These are phyloP conservation scores for Allium sativum DNA, from an alignment of 106 monocot species.

Conservation along the genomic window DNA sequence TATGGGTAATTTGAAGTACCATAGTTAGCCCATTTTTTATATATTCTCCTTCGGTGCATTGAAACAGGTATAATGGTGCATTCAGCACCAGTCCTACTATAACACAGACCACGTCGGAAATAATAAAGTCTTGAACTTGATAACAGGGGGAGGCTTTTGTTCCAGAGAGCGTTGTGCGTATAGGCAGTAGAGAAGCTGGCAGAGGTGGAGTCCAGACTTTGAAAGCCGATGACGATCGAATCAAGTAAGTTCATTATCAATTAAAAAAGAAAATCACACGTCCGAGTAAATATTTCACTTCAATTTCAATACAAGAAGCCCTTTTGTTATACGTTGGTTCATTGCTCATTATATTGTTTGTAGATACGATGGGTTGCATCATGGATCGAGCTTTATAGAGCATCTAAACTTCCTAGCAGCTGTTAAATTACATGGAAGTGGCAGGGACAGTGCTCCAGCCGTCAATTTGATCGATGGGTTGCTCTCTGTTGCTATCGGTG, in stretches of 20 bases:
- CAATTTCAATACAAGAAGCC: too few species aligned
- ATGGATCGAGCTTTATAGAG: constrained; percentile 90
- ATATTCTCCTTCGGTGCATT: too few species aligned
- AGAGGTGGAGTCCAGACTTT: constrained; percentile 59
- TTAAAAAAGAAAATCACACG: not conserved
- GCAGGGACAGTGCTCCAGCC: constrained; percentile 12
- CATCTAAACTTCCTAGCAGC: constrained; percentile 71
- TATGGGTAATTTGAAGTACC: too few species aligned
- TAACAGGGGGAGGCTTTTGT: constrained; percentile 93
- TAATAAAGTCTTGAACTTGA: not conserved
- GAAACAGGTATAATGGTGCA: too few species aligned
- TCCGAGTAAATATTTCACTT: not conserved
- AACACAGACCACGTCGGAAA: too few species aligned
- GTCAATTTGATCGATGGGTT: constrained; percentile 70
- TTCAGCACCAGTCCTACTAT: too few species aligned
- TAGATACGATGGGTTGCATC: constrained; percentile 91
- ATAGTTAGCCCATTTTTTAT: too few species aligned
- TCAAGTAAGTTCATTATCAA: constrained; percentile 37
- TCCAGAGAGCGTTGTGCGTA: constrained; percentile 69
- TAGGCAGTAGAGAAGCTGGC: constrained; percentile 58
- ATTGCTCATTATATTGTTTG: not conserved
- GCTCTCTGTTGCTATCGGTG: constrained; percentile 81
- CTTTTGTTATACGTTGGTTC: too few species aligned
- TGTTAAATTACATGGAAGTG: constrained; percentile 35
- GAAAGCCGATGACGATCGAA: constrained; percentile 50